phyloP scores from a whole-genome alignment of 192 early-diverging fungal species.

The Gonapodya prolifera region DNA sequence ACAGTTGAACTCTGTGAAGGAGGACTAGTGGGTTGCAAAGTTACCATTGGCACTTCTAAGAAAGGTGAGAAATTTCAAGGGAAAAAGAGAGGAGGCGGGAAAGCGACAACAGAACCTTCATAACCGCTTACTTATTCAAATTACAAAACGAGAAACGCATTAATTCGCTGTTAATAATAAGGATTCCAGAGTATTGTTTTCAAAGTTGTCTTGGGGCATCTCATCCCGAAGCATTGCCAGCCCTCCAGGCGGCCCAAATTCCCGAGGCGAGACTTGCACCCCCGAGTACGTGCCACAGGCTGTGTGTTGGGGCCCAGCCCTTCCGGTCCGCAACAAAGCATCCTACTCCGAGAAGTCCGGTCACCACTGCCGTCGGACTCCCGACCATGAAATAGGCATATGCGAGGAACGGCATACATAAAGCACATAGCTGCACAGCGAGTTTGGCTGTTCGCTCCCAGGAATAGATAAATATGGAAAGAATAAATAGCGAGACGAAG shows the following conservation, averaged over 20 bases:
- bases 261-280: neutral
- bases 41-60: neutral
- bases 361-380: neutral
- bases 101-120: neutral
- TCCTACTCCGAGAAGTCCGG: neutral
- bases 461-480: conserved; percentile 14
- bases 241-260: neutral
- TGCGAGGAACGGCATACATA: conserved; percentile 17
- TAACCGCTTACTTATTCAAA: neutral
- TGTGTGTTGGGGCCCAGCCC: neutral
- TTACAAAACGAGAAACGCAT: too few relatives aligned
- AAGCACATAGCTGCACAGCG: conserved; percentile 19
- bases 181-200: too few relatives aligned
- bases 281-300: neutral
- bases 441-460: conserved; percentile 23
- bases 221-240: neutral
- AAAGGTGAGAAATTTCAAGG: neutral
- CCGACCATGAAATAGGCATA: neutral
- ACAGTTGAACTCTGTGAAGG: neutral
- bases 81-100: neutral
- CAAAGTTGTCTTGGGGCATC: neutral
- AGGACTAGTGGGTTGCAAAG: neutral
- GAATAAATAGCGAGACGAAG: conserved; percentile 10
- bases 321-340: conserved; percentile 8
- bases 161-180: too few relatives aligned